Percentiles rank a stretch among this genome's conserved stretches.
phyloP scores from a whole-genome alignment of 176 grass and related monocot species.

The Pharus latifolius region DNA sequence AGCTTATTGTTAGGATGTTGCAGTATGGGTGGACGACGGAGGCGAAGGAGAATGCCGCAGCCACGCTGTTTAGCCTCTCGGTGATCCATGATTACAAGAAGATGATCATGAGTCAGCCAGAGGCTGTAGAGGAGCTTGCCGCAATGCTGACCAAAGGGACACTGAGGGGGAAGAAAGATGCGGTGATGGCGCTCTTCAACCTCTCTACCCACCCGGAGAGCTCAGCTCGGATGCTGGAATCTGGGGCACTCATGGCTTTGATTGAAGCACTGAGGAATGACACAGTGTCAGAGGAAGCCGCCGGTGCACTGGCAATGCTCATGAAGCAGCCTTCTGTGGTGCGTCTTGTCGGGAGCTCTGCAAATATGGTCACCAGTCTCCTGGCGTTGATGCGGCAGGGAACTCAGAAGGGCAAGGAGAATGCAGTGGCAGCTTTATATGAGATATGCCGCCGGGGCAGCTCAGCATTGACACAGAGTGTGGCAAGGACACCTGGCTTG shows the following conservation, averaged over 20 bases:
- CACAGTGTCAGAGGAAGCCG: constrained; percentile 78
- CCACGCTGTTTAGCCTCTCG: constrained; percentile 84
- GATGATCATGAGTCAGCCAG: constrained; percentile 63
- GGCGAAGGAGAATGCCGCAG: constrained; percentile 89
- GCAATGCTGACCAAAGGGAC: constrained; percentile 68
- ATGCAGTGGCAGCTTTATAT: constrained; percentile 84
- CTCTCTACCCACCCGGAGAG: constrained; percentile 87
- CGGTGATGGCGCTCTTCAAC: constrained; percentile 97
- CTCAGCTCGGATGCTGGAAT: constrained; percentile 61
- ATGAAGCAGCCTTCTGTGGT: constrained; percentile 60
- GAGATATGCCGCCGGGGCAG: constrained; percentile 76
- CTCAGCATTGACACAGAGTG: constrained; percentile 36
- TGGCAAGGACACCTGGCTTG: constrained; percentile 47
- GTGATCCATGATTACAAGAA: constrained; percentile 95
- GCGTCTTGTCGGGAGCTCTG: constrained; percentile 47
- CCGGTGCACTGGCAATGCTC: constrained; percentile 77
- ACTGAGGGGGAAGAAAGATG: constrained; percentile 82
- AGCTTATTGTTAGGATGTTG: constrained; percentile 59
- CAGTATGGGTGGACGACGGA: constrained; percentile 75
- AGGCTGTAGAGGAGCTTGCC: constrained; percentile 61
- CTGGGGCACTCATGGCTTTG: constrained; percentile 48
- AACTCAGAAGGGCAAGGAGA: constrained; percentile 85
- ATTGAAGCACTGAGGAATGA: constrained; percentile 64
- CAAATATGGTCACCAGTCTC: constrained; percentile 52
- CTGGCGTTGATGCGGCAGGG: constrained; percentile 73